These are phyloP conservation scores for Aspergillus egyptiacus DNA, from an alignment of 495 filamentous ascomycete genomes.

Conservation along the genomic window DNA sequence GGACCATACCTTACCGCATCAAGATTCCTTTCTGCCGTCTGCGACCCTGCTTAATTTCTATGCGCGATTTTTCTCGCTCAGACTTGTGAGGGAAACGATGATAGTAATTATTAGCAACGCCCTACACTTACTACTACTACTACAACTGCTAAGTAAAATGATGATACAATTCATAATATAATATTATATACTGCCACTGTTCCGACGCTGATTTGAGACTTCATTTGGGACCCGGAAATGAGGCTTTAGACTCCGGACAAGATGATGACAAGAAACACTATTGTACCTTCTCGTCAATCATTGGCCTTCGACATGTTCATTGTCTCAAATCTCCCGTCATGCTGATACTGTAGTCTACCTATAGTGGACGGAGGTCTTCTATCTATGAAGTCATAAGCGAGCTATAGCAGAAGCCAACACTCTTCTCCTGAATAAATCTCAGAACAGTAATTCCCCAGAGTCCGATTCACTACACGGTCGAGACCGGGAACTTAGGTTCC, in stretches of 20 bases:
- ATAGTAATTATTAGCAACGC: slow-evolving; percentile 13
- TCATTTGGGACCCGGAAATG: neutral
- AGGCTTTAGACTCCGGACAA: slow-evolving; percentile 1
- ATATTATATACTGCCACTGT: slow-evolving; percentile 4
- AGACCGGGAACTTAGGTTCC: neutral
- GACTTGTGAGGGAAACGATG: slow-evolving; percentile 10
- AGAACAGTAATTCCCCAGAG: neutral
- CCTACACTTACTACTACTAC: no score
- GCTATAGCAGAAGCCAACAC: neutral
- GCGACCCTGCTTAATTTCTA: slow-evolving; percentile 18
- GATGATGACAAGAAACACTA: slow-evolving; percentile 17
- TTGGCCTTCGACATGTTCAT: neutral
- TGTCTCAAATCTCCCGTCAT: no score
- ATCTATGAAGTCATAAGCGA: neutral
- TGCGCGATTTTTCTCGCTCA: slow-evolving; percentile 23
- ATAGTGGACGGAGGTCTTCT: no score
- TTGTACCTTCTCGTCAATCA: slow-evolving; percentile 12
- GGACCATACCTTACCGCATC: no score
- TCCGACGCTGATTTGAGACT: slow-evolving; percentile 1
- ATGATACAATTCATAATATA: slow-evolving; percentile 12
- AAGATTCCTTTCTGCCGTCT: slow-evolving; percentile 19
- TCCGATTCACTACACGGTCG: neutral
- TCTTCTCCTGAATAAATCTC: neutral
- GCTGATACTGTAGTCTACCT: no score
- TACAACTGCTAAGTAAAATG: slow-evolving; percentile 1